Conservation (phyloP, 495 filamentous ascomycete species). For the Mycothermus thermophilus region DNA sequence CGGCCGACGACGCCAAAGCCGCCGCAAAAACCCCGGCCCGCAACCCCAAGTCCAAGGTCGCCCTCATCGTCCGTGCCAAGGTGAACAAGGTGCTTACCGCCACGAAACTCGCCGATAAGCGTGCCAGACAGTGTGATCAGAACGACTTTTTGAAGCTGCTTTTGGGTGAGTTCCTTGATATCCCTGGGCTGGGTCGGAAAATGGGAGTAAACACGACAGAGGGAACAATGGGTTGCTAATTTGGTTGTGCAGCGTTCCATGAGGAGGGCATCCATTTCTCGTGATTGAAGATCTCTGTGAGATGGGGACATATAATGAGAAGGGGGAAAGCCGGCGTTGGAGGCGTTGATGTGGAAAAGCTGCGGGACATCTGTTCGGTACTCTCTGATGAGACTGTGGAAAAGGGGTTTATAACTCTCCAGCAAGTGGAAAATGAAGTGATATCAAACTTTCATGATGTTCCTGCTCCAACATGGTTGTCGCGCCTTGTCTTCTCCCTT, state of each 20-base stretch:
- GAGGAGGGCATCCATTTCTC: slow-evolving; percentile 88
- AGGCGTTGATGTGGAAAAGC: slow-evolving; percentile 2
- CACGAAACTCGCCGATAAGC: slow-evolving; percentile 63
- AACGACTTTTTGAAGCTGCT: slow-evolving; percentile 64
- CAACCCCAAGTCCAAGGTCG: slow-evolving; percentile 56
- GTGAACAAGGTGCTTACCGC: slow-evolving; percentile 64
- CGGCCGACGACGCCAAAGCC: slow-evolving; percentile 31
- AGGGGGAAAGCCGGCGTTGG: not conserved
- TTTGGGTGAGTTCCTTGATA: slow-evolving; percentile 8
- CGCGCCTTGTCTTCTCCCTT: no score
- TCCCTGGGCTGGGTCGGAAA: slow-evolving; percentile 10
- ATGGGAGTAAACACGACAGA: no score
- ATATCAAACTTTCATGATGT: no score
- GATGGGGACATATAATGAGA: not conserved
- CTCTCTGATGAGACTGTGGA: no score
- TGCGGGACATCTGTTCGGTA: not conserved
- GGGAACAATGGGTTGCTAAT: slow-evolving; percentile 19
- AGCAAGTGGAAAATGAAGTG: no score
- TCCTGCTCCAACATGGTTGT: no score
- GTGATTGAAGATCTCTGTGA: no score
- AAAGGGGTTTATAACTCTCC: no score
- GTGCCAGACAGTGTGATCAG: slow-evolving; percentile 76
- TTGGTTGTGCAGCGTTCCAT: slow-evolving; percentile 42
- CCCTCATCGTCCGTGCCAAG: slow-evolving; percentile 65
- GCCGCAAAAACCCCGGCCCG: slow-evolving; percentile 30